Conservation (phyloP, 495 filamentous ascomycete genomes). For the Aspergillus steynii region DNA sequence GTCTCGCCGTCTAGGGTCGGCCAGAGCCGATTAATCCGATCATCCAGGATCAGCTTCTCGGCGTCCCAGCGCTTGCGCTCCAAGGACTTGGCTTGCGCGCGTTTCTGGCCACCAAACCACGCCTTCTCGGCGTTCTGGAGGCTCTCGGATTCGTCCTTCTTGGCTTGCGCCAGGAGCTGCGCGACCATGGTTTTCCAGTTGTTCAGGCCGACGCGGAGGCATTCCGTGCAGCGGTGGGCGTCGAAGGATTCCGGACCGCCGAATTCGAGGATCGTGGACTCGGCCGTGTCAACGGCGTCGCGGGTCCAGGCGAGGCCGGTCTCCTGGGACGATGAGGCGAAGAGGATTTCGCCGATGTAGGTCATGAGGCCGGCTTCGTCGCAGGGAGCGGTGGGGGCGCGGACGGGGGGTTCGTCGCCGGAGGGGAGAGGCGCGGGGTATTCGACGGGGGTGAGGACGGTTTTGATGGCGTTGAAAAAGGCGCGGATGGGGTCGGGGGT, state of each 20-base stretch:
- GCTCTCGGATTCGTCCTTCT: conserved; percentile 41
- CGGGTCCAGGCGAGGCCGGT: conserved; percentile 82
- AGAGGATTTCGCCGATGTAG: conserved; percentile 93
- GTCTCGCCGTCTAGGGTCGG: conserved; percentile 37
- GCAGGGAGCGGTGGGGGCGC: conserved; percentile 63
- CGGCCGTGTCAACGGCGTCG: conserved; percentile 72
- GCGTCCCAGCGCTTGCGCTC: conserved; percentile 42
- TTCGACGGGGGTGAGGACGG: conserved; percentile 48
- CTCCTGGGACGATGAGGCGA: conserved; percentile 60
- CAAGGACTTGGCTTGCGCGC: conserved; percentile 26
- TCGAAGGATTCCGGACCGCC: conserved; percentile 38
- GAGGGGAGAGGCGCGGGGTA: conserved; percentile 67
- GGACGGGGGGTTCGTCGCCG: conserved; percentile 63
- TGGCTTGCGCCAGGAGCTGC: conserved; percentile 51
- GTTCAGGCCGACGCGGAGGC: conserved; percentile 64
- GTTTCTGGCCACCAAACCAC: conserved; percentile 50
- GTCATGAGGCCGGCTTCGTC: conserved; percentile 83
- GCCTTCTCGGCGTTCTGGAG: conserved; percentile 39
- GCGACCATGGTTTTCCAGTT: conserved; percentile 77
- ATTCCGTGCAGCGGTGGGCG: conserved; percentile 65
- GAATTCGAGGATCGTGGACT: conserved; percentile 45
- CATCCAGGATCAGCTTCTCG: conserved; percentile 40
- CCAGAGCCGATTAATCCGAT: conserved; percentile 35
- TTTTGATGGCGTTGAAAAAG: conserved; percentile 35
- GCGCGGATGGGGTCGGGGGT: conserved; percentile 54